These are phyloP conservation scores for Ampelocalamus luodianensis DNA, from an alignment of 176 grass and related monocot genomes.

Conservation along the genomic window DNA sequence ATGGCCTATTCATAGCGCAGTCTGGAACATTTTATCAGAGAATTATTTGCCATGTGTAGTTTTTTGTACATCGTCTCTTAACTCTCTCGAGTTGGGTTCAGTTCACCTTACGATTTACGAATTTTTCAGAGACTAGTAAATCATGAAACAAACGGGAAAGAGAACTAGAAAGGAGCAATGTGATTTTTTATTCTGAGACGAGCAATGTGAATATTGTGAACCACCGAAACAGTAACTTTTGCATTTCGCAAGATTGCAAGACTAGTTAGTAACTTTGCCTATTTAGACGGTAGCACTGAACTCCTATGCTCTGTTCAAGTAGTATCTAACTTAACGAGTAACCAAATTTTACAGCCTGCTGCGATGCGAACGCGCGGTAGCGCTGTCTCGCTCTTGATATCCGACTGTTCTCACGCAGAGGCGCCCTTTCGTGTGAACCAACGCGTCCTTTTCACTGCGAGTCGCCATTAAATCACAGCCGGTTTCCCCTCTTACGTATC, in stretches of 20 bases:
- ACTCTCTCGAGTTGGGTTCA: too few species aligned
- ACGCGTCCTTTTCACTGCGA: background rate
- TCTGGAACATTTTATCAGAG: background rate
- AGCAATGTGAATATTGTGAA: background rate
- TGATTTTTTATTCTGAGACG: background rate
- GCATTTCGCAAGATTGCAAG: background rate
- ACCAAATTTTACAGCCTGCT: background rate
- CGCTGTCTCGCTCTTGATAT: background rate
- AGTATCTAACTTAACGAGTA: background rate
- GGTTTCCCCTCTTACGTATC: background rate
- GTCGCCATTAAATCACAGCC: conserved; percentile 3
- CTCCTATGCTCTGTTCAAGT: background rate
- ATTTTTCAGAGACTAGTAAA: background rate
- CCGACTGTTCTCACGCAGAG: background rate
- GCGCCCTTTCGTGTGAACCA: background rate
- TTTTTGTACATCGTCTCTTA: background rate
- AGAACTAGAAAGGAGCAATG: background rate
- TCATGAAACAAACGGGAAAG: background rate
- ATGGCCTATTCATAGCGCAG: conserved; percentile 1
- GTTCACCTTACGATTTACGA: too few species aligned
- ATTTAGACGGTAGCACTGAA: background rate
- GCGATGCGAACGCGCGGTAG: background rate
- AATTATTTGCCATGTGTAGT: background rate
- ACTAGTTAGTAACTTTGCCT: too few species aligned
- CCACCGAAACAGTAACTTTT: background rate